Evolutionary conservation across 2,329 filamentous ascomycete genomes (phyloP), one percentile per base, ranked within the genome.

Genomic region (Boeremia exigua): DNA sequence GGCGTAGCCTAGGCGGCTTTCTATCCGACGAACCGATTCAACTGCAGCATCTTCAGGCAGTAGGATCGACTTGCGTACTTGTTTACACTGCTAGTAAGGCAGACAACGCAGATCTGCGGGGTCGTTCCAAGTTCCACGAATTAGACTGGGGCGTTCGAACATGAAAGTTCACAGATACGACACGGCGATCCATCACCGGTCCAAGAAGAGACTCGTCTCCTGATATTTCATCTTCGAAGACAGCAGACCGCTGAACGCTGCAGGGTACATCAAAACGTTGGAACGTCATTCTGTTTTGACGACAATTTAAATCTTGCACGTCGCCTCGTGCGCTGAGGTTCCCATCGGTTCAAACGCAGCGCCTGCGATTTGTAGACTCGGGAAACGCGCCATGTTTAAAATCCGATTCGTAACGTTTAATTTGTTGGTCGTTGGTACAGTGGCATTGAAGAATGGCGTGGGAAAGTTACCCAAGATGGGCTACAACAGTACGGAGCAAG

Each of bases 391-490:
- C n/a, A 32, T n/a, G 11, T 10, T 3, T 4, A 54, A 34, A 14
- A 46, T 55, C 39, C 40, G 17, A 1, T 30, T 10, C 12, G 7
- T 25, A 2, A 10, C 23, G 6, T n/a, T 38, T 7, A 27, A 14
- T 14, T 2, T 42, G 2, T n/a, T 56, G n/a, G 15, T 44, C 3
- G 29, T 27, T 9, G 19, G 48, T 11, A 27, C 43, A 8, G 11
- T 15, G 6, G 48, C 54, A 23, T 17, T 56, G 25, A 44, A 53
- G 5, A 56, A 56, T 40, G 54, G 48, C 11, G 48, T 56, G 2
- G 54, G 48, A 25, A 56, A 53, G 7, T 17, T 56, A n/a, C 54
- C 54, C 6, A 56, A 56, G 19, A 56, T 56, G 54, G 54, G 54
- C 5, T 56, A 56, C 11, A 56, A 56, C 12, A 56, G 48, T 53